Evolutionary conservation across 345 rosid genomes (phyloP).

Genomic region (Ceriops decandra): DNA sequence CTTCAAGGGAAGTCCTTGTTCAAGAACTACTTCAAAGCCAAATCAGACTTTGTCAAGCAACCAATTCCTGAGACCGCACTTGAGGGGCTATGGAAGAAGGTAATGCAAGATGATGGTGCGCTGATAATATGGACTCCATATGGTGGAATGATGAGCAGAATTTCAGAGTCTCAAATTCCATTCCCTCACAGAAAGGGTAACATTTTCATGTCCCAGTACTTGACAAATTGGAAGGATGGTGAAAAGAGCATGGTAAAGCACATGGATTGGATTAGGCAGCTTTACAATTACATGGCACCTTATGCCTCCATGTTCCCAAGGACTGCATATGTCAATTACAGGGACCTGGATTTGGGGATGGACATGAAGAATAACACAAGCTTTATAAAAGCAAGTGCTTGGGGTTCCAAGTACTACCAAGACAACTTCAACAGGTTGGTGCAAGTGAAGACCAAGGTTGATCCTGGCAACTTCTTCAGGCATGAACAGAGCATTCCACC

Average conservation of each 20-base stretch:
- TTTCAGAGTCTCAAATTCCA: constrained; percentile 40
- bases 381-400: constrained; percentile 4
- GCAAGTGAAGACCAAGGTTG: constrained; percentile 14
- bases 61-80: constrained; percentile 28
- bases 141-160: constrained; percentile 61
- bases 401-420: constrained; percentile 15
- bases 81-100: constrained; percentile 29
- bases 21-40: constrained; percentile 32
- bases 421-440: constrained; percentile 13
- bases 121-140: constrained; percentile 59
- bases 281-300: constrained; percentile 32
- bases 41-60: constrained; percentile 32
- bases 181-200: constrained; percentile 62
- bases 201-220: constrained; percentile 46
- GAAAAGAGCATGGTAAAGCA: constrained; percentile 12
- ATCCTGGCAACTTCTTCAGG: constrained; percentile 21
- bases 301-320: constrained; percentile 32
- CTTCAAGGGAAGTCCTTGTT: constrained; percentile 17
- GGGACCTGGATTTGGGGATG: constrained; percentile 21
- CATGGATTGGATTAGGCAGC: constrained; percentile 28
- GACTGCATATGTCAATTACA: constrained; percentile 33
- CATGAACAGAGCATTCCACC: constrained; percentile 22
- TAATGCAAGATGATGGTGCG: constrained; percentile 44
- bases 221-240: constrained; percentile 34
- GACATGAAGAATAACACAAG: constrained; percentile 4